A percentile compares a stretch with the other conserved stretches of the same genome.
phyloP scores from a whole-genome alignment of 1,139 yeast genomes.

The Nadsonia starkeyi-henricii region DNA sequence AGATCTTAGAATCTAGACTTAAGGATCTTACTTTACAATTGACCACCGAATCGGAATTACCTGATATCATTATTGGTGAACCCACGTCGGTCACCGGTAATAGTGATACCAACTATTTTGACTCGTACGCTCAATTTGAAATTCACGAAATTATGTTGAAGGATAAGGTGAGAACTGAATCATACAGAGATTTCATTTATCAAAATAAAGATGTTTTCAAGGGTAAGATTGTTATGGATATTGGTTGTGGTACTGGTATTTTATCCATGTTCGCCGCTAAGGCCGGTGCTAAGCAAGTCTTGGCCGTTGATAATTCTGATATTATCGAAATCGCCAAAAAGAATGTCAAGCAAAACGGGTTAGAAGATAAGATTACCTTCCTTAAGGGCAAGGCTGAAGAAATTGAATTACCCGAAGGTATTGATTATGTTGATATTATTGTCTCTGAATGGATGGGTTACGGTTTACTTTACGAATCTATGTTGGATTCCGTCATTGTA shows the following conservation, averaged over 20 bases:
- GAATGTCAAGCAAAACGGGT: conserved; percentile 73
- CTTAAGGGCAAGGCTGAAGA: conserved; percentile 93
- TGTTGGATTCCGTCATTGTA: conserved; percentile 89
- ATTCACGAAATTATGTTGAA: conserved; percentile 98
- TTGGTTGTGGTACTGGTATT: conserved; percentile 97
- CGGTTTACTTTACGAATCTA: conserved; percentile 85
- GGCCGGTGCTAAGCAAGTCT: conserved; percentile 94
- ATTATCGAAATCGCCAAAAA: conserved; percentile 88
- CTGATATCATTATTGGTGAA: conserved; percentile 1
- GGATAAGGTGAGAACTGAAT: conserved; percentile 82
- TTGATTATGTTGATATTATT: conserved; percentile 70
- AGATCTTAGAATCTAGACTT: conserved; percentile 4
- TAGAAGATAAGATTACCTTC: conserved; percentile 73
- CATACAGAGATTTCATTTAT: conserved; percentile 85
- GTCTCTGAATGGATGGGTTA: conserved; percentile 99
- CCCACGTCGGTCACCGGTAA: conserved; percentile 5
- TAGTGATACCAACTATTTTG: conserved; percentile 56
- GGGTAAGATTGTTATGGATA: conserved; percentile 88
- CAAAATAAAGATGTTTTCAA: conserved; percentile 83
- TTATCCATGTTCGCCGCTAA: conserved; percentile 94
- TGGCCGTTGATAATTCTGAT: conserved; percentile 94
- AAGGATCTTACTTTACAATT: conserved; percentile 3
- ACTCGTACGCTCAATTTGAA: conserved; percentile 91
- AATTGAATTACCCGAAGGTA: conserved; percentile 58
- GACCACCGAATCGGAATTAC: conserved; percentile 2